Base-by-base conservation (phyloP, 768 basidiomycete genomes). In the Dacryopinax primogenitus region DNA sequence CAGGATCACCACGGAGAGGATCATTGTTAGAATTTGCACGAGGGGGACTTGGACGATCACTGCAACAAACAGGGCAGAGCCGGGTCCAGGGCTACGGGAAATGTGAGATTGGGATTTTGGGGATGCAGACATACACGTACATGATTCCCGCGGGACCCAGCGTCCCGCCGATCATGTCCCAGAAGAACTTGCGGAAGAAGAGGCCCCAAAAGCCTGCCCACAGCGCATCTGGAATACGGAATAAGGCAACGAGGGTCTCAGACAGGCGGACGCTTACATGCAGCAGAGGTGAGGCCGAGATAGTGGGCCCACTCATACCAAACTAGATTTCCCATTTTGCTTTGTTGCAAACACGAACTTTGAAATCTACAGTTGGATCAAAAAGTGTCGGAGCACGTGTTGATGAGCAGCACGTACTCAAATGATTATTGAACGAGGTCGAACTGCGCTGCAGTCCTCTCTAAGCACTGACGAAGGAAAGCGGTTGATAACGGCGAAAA, bases 141-240 rank as follows among this genome's bases (percentile, higher is more conserved):
- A 69, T 69, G 30, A 76, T n/a, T 0, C 74, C 75, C 3, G 65
- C 37, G 11, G 73, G 72, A 1, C 74, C 73, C 65, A 90, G 73
- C 65, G 81, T 86, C 58, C 88, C 92, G 66, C 84, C 86, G n/a
- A 92, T 77, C 73, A 95, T 91, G 78, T 95, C 93, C 88, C 90
- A 95, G 77, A 95, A 93, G 82, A 91, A 95, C 78, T 95, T 95
- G 75, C 91, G 88, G 77, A 84, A 92, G 70, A 87, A 78, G 15
- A 93, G 74, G 18, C 85, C 92, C 77, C 83, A 94, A 76, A 88
- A 86, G 33, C 82, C 78, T 15, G 88, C 86, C 90, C 89, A 91
- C 12, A 91, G 77, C 65, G 85, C 82, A 73, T 90, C 90, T 91
- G 67, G 3, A 37, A 44, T 15, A 35, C 37, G 36, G 68, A 51